phyloP scores from a whole-genome alignment of 2,329 filamentous ascomycete species.

The Phialemonium atrogriseum region DNA sequence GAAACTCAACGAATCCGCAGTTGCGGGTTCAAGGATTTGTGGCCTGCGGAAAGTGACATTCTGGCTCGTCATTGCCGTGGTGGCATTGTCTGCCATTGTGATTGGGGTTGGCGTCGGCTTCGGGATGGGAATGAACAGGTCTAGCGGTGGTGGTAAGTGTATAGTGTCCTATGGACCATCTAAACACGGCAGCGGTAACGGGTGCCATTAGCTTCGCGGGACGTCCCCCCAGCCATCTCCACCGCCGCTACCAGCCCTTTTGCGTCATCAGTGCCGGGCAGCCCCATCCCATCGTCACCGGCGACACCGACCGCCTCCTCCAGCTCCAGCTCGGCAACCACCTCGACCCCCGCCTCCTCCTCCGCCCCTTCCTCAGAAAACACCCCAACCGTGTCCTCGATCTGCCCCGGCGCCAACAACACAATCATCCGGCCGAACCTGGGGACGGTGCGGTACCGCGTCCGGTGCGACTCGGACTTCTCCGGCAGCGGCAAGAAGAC shows the following conservation, averaged over 20 bases:
- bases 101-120: constrained; percentile 1
- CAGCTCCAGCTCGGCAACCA: neutral
- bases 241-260: too few species aligned
- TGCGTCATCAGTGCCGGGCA: too few species aligned
- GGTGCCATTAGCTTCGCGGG: too few species aligned
- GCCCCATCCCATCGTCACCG: neutral
- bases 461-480: neutral
- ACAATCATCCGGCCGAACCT: neutral
- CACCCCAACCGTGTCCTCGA: neutral
- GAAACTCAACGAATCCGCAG: neutral
- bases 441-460: neutral
- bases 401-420: neutral
- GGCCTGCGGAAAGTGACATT: constrained; percentile 1
- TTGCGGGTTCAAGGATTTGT: neutral
- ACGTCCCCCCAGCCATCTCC: too few species aligned
- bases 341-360: neutral
- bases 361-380: too few species aligned
- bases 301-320: neutral
- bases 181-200: too few species aligned
- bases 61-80: neutral
- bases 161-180: too few species aligned
- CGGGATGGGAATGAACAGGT: neutral
- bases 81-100: neutral
- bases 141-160: too few species aligned
- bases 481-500: neutral